Percentiles rank a stretch among this genome's conserved stretches.
Evolutionary conservation across 1,284 basidiomycete genomes (phyloP).

Genomic region (Ceratobasidium sp.): DNA sequence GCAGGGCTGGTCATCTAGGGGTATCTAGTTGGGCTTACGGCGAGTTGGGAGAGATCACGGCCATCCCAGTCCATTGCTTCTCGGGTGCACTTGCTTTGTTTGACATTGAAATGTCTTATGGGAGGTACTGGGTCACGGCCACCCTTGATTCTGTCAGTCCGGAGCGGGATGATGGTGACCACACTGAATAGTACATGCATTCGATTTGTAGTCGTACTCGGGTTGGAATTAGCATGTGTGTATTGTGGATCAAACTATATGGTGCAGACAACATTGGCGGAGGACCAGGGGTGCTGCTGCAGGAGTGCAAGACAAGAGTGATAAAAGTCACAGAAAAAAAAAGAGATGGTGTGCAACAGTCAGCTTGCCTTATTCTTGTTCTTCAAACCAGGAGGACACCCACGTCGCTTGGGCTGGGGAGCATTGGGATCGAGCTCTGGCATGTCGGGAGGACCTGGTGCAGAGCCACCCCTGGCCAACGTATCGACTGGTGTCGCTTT

Average conservation of each 20-base stretch:
- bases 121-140: conserved; percentile 18
- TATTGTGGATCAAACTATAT: too few species aligned
- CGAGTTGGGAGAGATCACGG: not conserved
- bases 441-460: too few species aligned
- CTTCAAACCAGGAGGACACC: not conserved
- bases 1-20: conserved; percentile 7
- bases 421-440: not conserved
- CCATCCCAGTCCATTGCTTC: not conserved
- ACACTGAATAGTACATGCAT: not conserved
- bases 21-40: conserved; percentile 21
- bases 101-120: not conserved
- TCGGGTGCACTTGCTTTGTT: conserved; percentile 21
- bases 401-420: not conserved
- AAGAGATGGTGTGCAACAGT: not conserved
- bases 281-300: too few species aligned
- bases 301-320: too few species aligned
- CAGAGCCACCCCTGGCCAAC: too few species aligned
- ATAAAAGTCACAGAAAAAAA: too few species aligned
- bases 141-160: conserved; percentile 1
- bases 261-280: too few species aligned
- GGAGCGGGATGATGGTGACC: not conserved
- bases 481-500: too few species aligned
- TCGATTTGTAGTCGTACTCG: not conserved
- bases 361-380: not conserved
- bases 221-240: too few species aligned